These are phyloP conservation scores for Ceratopteris richardii DNA, from an alignment of 75 land plant species.

Conservation along the genomic window DNA sequence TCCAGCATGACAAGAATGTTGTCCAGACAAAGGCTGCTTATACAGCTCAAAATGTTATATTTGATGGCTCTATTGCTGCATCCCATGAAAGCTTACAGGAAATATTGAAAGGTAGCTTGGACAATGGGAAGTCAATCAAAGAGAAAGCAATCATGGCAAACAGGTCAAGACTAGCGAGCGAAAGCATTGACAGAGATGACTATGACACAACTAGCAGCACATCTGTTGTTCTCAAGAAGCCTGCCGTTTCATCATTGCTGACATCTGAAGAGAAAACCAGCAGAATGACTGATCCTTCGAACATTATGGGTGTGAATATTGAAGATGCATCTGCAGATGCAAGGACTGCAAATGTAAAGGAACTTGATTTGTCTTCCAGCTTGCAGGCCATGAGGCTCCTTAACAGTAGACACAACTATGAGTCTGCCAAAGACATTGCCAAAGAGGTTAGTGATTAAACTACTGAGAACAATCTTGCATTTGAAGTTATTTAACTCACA, in stretches of 20 bases:
- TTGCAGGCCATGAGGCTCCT: background rate
- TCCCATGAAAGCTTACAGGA: too few species aligned
- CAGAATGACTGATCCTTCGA: too few species aligned
- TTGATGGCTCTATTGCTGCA: too few species aligned
- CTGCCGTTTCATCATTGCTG: background rate
- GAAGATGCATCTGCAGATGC: background rate
- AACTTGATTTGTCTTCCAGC: background rate
- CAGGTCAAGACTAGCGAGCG: background rate
- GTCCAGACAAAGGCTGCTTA: too few species aligned
- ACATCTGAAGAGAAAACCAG: background rate
- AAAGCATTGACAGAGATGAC: background rate
- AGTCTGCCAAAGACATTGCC: background rate
- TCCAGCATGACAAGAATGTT: too few species aligned
- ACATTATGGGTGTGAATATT: too few species aligned
- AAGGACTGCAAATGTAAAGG: background rate
- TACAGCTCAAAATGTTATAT: too few species aligned
- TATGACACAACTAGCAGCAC: background rate
- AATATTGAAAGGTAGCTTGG: too few species aligned
- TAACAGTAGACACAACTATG: background rate
- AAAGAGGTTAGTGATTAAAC: background rate
- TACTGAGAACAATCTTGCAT: background rate
- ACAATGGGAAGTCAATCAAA: too few species aligned
- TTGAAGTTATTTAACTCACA: too few species aligned
- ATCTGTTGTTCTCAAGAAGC: conserved; percentile 1
- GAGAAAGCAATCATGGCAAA: too few species aligned